A percentile compares a stretch with the other conserved stretches of the same genome.
Evolutionary conservation across 169 alveolate species (phyloP).

Genomic region (Blepharisma undulans): DNA sequence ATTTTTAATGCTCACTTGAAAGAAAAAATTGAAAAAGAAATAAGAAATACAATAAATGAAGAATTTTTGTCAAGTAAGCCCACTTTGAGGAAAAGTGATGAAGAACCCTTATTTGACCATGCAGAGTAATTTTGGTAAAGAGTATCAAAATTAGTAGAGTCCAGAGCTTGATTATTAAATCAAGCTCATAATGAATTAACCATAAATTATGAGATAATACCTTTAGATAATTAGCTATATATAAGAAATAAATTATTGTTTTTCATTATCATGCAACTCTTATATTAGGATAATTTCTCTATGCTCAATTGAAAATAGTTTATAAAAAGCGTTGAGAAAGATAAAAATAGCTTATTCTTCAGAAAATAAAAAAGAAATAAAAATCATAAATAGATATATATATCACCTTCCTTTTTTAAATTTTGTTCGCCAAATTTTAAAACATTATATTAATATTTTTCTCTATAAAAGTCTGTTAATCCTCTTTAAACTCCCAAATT

Average conservation of each 20-base stretch:
- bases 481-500: not conserved
- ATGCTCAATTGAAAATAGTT: too few relatives aligned
- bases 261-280: not conserved
- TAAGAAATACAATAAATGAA: not conserved
- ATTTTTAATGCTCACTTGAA: not conserved
- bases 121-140: not conserved
- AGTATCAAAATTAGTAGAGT: not conserved
- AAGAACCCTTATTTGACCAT: not conserved
- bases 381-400: too few relatives aligned
- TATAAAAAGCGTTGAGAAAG: too few relatives aligned
- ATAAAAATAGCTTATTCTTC: too few relatives aligned
- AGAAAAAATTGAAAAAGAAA: not conserved
- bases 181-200: not conserved
- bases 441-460: not conserved
- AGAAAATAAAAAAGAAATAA: too few relatives aligned
- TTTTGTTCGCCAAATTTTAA: not conserved
- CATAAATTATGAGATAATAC: not conserved
- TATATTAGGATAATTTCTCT: too few relatives aligned
- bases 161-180: not conserved
- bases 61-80: not conserved
- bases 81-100: not conserved
- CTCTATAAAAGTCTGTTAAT: not conserved
- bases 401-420: not conserved
- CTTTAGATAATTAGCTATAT: not conserved
- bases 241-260: not conserved